Percentiles rank a stretch among this genome's conserved stretches.
Evolutionary conservation across 495 filamentous ascomycete genomes (phyloP).

Genomic region (Penicillium alfredii): DNA sequence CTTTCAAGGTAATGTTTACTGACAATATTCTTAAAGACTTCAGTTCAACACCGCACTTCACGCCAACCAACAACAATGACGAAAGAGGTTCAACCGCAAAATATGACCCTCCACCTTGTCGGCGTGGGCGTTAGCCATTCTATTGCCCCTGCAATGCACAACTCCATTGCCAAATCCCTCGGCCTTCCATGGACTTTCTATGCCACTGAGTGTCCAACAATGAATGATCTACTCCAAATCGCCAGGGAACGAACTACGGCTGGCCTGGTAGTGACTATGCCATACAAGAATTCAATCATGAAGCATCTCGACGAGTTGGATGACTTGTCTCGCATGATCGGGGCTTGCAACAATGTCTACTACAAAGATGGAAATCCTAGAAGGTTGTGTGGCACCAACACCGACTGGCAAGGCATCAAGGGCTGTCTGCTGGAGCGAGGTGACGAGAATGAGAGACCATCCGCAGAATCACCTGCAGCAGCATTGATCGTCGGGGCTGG

Average conservation of each 20-base stretch:
- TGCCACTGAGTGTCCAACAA: slow-evolving; percentile 30
- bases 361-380: slow-evolving; percentile 28
- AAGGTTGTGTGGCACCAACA: slow-evolving; percentile 59
- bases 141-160: slow-evolving; percentile 39
- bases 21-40: no score
- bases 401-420: slow-evolving; percentile 60
- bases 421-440: slow-evolving; percentile 43
- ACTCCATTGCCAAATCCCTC: slow-evolving; percentile 34
- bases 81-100: slow-evolving; percentile 1
- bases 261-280: slow-evolving; percentile 63
- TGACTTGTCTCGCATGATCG: slow-evolving; percentile 49
- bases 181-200: slow-evolving; percentile 34
- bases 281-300: slow-evolving; percentile 59
- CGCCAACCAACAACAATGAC: no score
- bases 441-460: slow-evolving; percentile 30
- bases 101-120: slow-evolving; percentile 30
- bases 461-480: slow-evolving; percentile 19
- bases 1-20: no score
- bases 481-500: slow-evolving; percentile 56
- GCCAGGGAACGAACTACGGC: slow-evolving; percentile 37
- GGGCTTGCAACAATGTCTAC: slow-evolving; percentile 65
- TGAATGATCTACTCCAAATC: slow-evolving; percentile 24
- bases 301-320: slow-evolving; percentile 56
- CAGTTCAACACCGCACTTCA: no score
- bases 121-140: slow-evolving; percentile 41